Evolutionary conservation across 768 basidiomycete genomes (phyloP), one percentile per base, ranked within the genome.

Genomic region (Lactifluus volemus): DNA sequence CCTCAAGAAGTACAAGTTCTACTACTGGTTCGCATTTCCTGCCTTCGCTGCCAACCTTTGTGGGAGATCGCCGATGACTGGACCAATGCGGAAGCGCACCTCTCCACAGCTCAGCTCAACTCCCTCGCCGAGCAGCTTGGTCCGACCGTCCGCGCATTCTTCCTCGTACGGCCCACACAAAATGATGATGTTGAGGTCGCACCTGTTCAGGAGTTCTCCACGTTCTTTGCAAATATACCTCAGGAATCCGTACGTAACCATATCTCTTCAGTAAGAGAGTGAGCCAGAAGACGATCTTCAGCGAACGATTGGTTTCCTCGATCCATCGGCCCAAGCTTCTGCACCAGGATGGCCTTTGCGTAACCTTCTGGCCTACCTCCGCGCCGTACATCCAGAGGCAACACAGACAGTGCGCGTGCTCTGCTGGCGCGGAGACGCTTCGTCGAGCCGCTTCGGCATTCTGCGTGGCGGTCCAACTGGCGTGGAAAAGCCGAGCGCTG

Each of bases 11-110:
- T 98, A 97, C 78, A 88, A 87, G 66, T 98, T 93, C 71, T 94
- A 87, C 69, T 98, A 98, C 74, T 99, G 96, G 97, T 98, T 98
- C 69, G 89, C 90, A 0, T 97, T 98, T 72, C 96, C 97, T 2
- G 92, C 95, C 0, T 86, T 98, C 65, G 86, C 87, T 0, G 78
- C 89, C 92, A 91, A 66, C 94, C 97, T 7, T 83, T 88, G 5
- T 98, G 95, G 95, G 86, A 91, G 76, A 85, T 90, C 65, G 75
- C 77, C 38, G 80, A 78, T 11, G 88, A 85, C 0, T 89, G 88
- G 84, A 74, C 70, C 52, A 55, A 65, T 34, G 86, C 82, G 3
- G 71, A 73, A 0, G 75, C 74, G 3, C 76, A 74, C 55, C 74
- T 86, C 58, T 75, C 73, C 0, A 49, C 70, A 29, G 71, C 77